Conservation (phyloP, 306 rosid species). For the Prosopis cineraria region DNA sequence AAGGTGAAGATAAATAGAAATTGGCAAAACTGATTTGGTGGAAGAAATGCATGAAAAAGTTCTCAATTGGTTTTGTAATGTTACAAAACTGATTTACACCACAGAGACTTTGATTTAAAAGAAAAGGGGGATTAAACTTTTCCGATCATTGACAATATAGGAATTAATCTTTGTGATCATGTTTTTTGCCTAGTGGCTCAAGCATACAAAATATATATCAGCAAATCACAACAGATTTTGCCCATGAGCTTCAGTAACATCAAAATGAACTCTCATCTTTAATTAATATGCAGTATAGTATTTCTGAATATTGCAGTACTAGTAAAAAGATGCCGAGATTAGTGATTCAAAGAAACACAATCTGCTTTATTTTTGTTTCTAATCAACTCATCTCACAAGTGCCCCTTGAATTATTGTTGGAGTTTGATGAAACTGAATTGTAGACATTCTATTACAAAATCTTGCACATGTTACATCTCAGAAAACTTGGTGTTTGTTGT, state of each 20-base stretch:
- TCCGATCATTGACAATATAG: neutral
- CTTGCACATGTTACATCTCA: neutral
- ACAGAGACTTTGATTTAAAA: neutral
- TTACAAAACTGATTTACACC: neutral
- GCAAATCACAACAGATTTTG: neutral
- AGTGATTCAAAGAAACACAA: neutral
- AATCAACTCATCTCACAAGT: neutral
- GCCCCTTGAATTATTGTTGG: neutral
- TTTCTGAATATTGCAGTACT: neutral
- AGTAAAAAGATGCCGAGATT: neutral
- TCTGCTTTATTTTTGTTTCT: neutral
- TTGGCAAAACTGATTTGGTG: neutral
- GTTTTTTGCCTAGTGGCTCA: neutral
- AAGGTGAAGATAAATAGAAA: neutral
- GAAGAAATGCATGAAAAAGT: neutral
- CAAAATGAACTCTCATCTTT: constrained; percentile 3
- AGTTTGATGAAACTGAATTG: neutral
- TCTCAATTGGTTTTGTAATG: neutral
- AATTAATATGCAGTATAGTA: neutral
- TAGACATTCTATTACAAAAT: neutral
- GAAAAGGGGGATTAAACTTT: too few relatives aligned
- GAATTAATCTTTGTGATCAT: neutral
- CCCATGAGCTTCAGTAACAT: neutral
- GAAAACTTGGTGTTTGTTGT: neutral
- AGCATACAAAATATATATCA: neutral